Percentiles rank a stretch among this genome's conserved stretches.
Conservation (phyloP, 106 monocot genomes). For the Posidonia australis region DNA sequence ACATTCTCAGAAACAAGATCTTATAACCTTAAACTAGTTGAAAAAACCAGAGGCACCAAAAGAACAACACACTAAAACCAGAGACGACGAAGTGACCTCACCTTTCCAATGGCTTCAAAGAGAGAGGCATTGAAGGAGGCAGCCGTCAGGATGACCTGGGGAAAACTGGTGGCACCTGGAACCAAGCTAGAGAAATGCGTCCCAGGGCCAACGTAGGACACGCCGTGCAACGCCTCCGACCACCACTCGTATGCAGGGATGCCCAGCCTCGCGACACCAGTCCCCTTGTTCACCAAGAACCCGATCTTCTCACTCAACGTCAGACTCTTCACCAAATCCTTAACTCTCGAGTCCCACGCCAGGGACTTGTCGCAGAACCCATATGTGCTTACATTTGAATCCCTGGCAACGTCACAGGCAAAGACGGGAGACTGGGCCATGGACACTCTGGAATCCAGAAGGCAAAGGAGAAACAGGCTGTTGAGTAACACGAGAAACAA, state of each 20-base stretch:
- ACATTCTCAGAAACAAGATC: no score
- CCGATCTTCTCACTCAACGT: conserved; percentile 23
- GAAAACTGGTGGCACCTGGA: conserved; percentile 23
- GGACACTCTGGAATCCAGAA: background rate
- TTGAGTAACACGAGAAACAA: background rate
- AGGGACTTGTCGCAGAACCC: conserved; percentile 15
- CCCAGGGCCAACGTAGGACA: conserved; percentile 25
- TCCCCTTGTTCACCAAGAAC: conserved; percentile 19
- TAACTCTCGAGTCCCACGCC: conserved; percentile 8
- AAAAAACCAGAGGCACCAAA: no score
- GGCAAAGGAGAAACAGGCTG: background rate
- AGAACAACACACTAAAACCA: no score
- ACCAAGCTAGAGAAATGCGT: conserved; percentile 5
- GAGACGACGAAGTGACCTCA: conserved; percentile 5
- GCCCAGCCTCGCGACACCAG: conserved; percentile 10
- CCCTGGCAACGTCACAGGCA: conserved; percentile 14
- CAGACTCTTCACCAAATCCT: conserved; percentile 15
- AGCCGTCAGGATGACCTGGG: conserved; percentile 26
- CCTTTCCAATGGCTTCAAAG: conserved; percentile 27
- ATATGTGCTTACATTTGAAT: background rate
- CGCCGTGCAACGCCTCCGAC: conserved; percentile 31
- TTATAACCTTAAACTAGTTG: no score
- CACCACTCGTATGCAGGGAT: conserved; percentile 27
- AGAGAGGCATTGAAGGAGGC: conserved; percentile 26
- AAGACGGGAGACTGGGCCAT: conserved; percentile 13